Base-by-base conservation (phyloP, 768 basidiomycete genomes). In the Fistulinella prunicolor region DNA sequence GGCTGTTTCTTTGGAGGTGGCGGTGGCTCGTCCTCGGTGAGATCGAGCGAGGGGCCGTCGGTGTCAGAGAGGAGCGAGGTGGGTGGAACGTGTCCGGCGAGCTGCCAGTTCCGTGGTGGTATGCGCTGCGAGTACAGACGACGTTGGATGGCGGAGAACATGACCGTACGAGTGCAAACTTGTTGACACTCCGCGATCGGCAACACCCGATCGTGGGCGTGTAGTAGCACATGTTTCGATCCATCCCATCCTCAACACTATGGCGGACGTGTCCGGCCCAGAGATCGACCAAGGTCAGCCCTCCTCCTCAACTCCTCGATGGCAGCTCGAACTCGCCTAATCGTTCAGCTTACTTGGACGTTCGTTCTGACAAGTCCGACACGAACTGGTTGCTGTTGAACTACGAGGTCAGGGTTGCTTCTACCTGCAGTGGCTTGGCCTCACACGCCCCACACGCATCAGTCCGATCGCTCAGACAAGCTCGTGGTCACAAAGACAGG, bases 301-400 rank as follows among this genome's bases (percentile, higher is more conserved):
- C 24, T 38, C 36, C 35, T 36, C 35, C 12, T 28, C 42, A 38
- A n/a, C n/a, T n/a, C n/a, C n/a, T 48, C 22, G 46, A 41, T 13
- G 6, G 35, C 17, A 16, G 6, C 16, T 36, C 17, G 12, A 36
- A 16, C 16, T 36, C 35, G 6, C 5, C 17, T 16, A 19, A 10
- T n/a, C n/a, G n/a, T n/a, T 28, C 64, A 91, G 94, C 92, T 26
- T 95, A 96, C 76, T 74, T 80, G 66, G 88, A 93, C 57, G 86
- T 96, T 46, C 85, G 94, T 56, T 77, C 75, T 53, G 84, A 90
- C 76, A 93, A 93, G 63, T 76, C 83, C 32, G 87, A 89, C 24
- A 88, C 83, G 26, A 96, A 89, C 66, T 97, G 93, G 93, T 63
- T 94, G 38, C 74, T 97, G 47, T 70, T 96, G 49, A 89, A 95